Evolutionary conservation across 129 eudicot genomes (phyloP).

Genomic region (Ambrosia trifida): DNA sequence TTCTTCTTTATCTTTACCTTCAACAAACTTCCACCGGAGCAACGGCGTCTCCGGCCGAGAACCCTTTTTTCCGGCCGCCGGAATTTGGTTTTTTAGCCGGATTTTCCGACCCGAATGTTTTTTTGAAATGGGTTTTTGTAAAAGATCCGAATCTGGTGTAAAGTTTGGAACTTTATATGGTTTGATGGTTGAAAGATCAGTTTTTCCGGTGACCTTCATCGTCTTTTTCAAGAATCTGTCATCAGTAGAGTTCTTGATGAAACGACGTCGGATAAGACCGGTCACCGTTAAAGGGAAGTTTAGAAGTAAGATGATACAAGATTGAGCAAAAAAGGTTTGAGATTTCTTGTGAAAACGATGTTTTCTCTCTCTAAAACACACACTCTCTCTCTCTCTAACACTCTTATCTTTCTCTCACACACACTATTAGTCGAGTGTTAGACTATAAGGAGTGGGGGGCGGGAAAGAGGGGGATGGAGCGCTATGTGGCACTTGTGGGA

Average conservation of each 20-base stretch:
- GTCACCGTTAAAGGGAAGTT: slow-evolving; percentile 11
- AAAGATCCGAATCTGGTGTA: slow-evolving; percentile 57
- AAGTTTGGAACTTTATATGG: slow-evolving; percentile 42
- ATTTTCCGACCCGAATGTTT: slow-evolving; percentile 46
- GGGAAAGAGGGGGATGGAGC: too few species aligned
- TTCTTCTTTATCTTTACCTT: slow-evolving; percentile 26
- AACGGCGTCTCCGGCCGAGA: slow-evolving; percentile 69
- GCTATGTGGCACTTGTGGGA: too few species aligned
- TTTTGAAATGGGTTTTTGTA: slow-evolving; percentile 37
- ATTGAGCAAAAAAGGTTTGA: slow-evolving; percentile 9
- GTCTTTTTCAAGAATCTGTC: slow-evolving; percentile 41
- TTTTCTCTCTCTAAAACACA: slow-evolving; percentile 21
- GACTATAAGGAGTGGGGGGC: too few species aligned
- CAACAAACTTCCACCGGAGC: slow-evolving; percentile 67
- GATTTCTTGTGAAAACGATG: slow-evolving; percentile 31
- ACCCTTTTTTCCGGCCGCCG: slow-evolving; percentile 34
- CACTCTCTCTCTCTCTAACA: background rate
- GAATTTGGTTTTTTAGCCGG: slow-evolving; percentile 25
- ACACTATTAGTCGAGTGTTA: slow-evolving; percentile 24
- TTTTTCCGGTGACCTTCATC: slow-evolving; percentile 75
- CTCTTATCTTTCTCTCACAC: slow-evolving; percentile 6
- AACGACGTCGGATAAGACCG: background rate
- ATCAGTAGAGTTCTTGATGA: slow-evolving; percentile 16
- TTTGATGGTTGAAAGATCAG: slow-evolving; percentile 35
- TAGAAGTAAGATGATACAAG: slow-evolving; percentile 1